Percentiles rank a stretch among this genome's conserved stretches.
Conservation (phyloP, 202 grass and related monocot genomes). For the Panicum hallii region DNA sequence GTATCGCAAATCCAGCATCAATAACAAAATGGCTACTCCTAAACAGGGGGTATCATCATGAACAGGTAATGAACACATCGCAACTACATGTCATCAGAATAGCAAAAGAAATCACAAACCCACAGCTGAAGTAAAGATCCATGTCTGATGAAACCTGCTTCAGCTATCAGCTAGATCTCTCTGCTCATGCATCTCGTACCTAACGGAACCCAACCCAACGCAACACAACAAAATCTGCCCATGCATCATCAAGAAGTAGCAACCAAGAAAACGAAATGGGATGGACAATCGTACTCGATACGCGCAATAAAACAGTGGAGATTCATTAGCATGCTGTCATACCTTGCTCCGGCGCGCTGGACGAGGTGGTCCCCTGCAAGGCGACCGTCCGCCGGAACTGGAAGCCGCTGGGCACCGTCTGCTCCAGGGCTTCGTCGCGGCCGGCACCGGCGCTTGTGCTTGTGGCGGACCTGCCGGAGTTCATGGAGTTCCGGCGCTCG, state of each 20-base stretch:
- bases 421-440: constrained; percentile 45
- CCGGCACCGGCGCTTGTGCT: background rate
- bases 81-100: background rate
- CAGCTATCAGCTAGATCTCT: constrained; percentile 12
- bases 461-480: constrained; percentile 46
- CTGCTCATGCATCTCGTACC: constrained; percentile 30
- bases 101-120: background rate
- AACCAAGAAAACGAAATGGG: background rate
- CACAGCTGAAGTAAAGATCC: constrained; percentile 30
- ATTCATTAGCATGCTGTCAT: constrained; percentile 1
- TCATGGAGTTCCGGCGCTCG: constrained; percentile 77
- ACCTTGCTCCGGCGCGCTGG: constrained; percentile 49
- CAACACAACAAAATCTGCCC: background rate
- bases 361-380: constrained; percentile 53
- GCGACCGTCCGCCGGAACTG: constrained; percentile 58
- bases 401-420: constrained; percentile 46
- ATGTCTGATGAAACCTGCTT: background rate
- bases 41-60: background rate
- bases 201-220: background rate
- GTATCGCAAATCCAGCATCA: background rate
- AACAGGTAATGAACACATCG: background rate
- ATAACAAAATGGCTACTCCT: background rate
- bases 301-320: constrained; percentile 36
- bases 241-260: constrained; percentile 18
- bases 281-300: constrained; percentile 17